Base-by-base conservation (phyloP, 768 basidiomycete genomes). In the Auricularia auricula-judae region DNA sequence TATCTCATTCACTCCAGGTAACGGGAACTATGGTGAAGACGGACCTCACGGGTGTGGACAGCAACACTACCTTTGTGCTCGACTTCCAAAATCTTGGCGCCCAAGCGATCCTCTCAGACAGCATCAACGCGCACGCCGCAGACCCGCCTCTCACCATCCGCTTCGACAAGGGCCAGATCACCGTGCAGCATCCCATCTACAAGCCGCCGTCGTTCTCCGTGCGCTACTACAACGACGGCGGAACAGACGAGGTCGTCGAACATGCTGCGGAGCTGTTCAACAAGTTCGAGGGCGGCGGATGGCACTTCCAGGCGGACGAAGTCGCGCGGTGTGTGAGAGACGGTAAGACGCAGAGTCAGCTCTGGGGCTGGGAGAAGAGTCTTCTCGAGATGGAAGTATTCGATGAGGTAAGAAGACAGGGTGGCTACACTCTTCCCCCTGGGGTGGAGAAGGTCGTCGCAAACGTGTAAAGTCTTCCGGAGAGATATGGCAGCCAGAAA, bases 251-350 rank as follows among this genome's bases (percentile, higher is more conserved):
- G 43, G 76, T 76, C 36, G 77, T 77, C 61, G 86, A 89, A 70
- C 35, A 44, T 1, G 64, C 59, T 21, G 18, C 36, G 1, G 39
- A 43, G 10, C 88, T 89, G 71, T 84, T 78, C 58, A 79, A 74
- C 65, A 73, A 69, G 34, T 84, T 87, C 66, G 72, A 70, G 36
- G 90, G 89, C 10, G 78, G 77, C 39, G 93, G 91, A 7, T 90
- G 84, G 87, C 84, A 91, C 73, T 95, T 86, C 74, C 83, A 94
- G 74, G 91, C 92, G 3, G 93, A 95, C 70, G 91, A 94, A 66
- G 91, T 92, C 11, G 92, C 89, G 18, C 75, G 89, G 60, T 90
- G 88, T 70, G 77, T 92, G 23, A 75, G 84, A 44, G 86, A 87
- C 63, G 87, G 87, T 2, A 89, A 87, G 78, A 75, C 76, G 33